Base-by-base conservation (phyloP, 139 green algal genomes). In the Chlamydomonas sp. region DNA sequence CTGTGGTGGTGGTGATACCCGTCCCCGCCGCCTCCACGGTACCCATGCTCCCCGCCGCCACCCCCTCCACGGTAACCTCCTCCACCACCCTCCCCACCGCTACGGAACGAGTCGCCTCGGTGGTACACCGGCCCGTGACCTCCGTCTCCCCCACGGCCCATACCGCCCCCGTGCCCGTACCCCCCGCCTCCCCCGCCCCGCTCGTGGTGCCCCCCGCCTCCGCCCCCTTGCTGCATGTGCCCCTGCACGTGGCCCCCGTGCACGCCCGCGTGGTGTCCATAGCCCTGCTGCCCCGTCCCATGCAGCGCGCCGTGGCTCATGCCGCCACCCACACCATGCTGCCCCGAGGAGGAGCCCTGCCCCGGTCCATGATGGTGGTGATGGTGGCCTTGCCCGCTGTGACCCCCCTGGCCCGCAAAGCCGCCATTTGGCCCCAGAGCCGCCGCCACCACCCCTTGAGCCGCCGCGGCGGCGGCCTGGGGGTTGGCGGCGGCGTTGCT, bases 1-100 rank as follows among this genome's bases (percentile, higher is more conserved):
- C 78, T 61, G 10, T 80, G 73, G 59, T 81, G 83, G 73, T 87
- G 83, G 12, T 78, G 74, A 73, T 81, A 80, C 18, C 62, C 73
- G 74, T 87, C 83, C 2, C 83, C 83, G 6, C 14, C 73, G 74
- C 14, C 73, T 8, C 59, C 20, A n/a, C 82, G 82, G 72, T 64
- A 87, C 5, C 12, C 20, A 14, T 87, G 31, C 5, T 62, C 49
- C 9, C 49, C 83, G 61, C 72, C 73, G 63, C 72, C 63, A 60
- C 82, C 69, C 15, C 68, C 68, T 6, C 80, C 60, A 3, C 62
- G n/a, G 60, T 62, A 63, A 60, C 81, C 69, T 15, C 81, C 81
- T 6, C 68, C 59, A 58, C 18, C 79, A 17, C 69, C 69, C 17
- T 49, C 69, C 16, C 7, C 1, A 57, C 69, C 69, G 49, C 69